Conservation (phyloP, 2,329 filamentous ascomycete species). For the Pseudogymnoascus sp. region DNA sequence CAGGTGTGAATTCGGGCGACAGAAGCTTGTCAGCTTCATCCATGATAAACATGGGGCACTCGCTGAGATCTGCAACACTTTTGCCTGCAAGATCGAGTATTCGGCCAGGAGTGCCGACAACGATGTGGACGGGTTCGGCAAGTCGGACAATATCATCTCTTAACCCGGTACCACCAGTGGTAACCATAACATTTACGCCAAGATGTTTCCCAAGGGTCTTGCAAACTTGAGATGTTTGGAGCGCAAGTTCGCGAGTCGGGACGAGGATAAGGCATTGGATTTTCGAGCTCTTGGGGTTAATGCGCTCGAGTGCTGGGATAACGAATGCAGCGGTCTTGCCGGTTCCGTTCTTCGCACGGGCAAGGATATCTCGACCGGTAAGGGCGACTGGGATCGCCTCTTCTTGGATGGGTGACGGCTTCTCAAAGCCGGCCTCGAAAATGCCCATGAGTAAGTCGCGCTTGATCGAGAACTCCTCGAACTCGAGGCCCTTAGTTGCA, state of each 20-base stretch:
- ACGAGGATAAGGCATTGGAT: slow-evolving; percentile 95
- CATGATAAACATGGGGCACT: slow-evolving; percentile 98
- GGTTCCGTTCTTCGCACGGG: slow-evolving; percentile 95
- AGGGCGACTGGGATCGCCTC: slow-evolving; percentile 96
- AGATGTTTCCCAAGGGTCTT: slow-evolving; percentile 97
- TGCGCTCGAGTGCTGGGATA: slow-evolving; percentile 87
- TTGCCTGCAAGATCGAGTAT: slow-evolving; percentile 95
- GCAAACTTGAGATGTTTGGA: slow-evolving; percentile 98
- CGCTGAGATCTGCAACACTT: slow-evolving; percentile 88
- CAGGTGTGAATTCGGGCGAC: slow-evolving; percentile 91
- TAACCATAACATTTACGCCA: slow-evolving; percentile 98
- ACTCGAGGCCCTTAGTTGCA: slow-evolving; percentile 93
- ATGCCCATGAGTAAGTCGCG: slow-evolving; percentile 97
- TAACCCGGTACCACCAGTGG: slow-evolving; percentile 88
- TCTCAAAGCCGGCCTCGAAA: slow-evolving; percentile 97
- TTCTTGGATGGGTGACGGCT: slow-evolving; percentile 98
- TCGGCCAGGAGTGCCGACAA: slow-evolving; percentile 92
- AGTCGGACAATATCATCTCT: slow-evolving; percentile 95
- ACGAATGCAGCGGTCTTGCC: slow-evolving; percentile 98
- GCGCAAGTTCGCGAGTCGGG: slow-evolving; percentile 89
- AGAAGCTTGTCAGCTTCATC: slow-evolving; percentile 98
- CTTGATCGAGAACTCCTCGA: slow-evolving; percentile 94
- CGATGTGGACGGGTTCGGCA: slow-evolving; percentile 90
- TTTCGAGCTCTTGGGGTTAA: slow-evolving; percentile 94
- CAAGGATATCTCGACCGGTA: slow-evolving; percentile 89